These are phyloP conservation scores for Ascochyta lentis DNA, from an alignment of 2,329 filamentous ascomycete genomes.

Conservation along the genomic window DNA sequence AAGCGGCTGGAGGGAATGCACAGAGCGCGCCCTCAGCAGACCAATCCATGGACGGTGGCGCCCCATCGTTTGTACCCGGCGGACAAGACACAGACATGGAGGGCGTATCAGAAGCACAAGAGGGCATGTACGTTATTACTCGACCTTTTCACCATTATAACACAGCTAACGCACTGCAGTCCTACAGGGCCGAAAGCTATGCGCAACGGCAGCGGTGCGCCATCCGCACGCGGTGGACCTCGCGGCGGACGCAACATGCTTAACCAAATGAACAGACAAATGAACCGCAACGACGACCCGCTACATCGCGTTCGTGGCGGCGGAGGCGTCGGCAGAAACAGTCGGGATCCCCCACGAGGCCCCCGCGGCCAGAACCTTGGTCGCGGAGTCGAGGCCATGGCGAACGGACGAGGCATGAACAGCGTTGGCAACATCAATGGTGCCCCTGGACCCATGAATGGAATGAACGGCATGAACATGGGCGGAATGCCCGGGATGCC, in stretches of 20 bases:
- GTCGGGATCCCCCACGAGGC: conserved; percentile 75
- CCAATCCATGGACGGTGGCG: conserved; percentile 32
- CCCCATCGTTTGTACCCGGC: conserved; percentile 43
- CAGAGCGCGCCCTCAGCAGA: conserved; percentile 27
- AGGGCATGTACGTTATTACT: conserved; percentile 52
- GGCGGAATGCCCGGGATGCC: conserved; percentile 42
- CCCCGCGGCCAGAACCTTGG: conserved; percentile 61
- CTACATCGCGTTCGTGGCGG: conserved; percentile 79
- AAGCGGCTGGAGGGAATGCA: conserved; percentile 59
- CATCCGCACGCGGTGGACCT: conserved; percentile 37
- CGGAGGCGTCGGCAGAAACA: conserved; percentile 82
- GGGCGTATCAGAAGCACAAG: conserved; percentile 56
- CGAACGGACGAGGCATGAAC: conserved; percentile 49
- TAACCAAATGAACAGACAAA: conserved; percentile 80
- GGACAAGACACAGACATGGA: conserved; percentile 74
- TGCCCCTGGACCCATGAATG: conserved; percentile 47
- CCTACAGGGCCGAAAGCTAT: conserved; percentile 95
- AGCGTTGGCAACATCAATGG: conserved; percentile 39
- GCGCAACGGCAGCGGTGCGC: conserved; percentile 69
- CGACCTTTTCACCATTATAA: neutral
- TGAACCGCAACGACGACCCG: conserved; percentile 78
- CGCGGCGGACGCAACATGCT: conserved; percentile 79
- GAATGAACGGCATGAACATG: conserved; percentile 47
- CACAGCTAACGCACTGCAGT: conserved; percentile 59
- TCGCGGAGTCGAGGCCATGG: conserved; percentile 45